A percentile compares a stretch with the other conserved stretches of the same genome.
phyloP scores from a whole-genome alignment of 306 rosid species.

The Cicer yamashitae region DNA sequence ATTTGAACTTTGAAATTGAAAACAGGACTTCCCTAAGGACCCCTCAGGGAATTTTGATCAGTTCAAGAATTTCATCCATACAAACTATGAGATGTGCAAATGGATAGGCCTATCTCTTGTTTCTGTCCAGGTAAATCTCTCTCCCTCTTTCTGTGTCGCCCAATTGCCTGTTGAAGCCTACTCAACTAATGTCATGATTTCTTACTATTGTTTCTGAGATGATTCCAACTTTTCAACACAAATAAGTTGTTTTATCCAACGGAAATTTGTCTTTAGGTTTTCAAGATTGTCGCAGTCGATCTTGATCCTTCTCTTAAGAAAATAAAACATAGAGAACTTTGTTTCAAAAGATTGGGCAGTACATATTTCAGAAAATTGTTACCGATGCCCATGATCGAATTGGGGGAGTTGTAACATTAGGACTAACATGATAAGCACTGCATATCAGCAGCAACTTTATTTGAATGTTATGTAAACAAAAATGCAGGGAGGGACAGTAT shows the following conservation, averaged over 20 bases:
- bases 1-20: constrained; percentile 38
- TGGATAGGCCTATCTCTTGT: constrained; percentile 72
- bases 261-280: constrained; percentile 20
- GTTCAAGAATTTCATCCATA: constrained; percentile 68
- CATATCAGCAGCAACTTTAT: constrained; percentile 7
- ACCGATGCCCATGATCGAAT: neutral
- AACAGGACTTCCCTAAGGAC: constrained; percentile 82
- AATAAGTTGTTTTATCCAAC: neutral
- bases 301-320: constrained; percentile 17
- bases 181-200: neutral
- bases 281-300: constrained; percentile 12
- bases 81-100: constrained; percentile 73
- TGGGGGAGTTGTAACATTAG: constrained; percentile 63
- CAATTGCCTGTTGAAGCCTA: constrained; percentile 9
- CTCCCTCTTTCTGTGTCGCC: constrained; percentile 23
- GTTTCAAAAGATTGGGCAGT: constrained; percentile 6
- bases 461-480: constrained; percentile 16
- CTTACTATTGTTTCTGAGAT: constrained; percentile 8
- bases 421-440: constrained; percentile 32
- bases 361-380: neutral
- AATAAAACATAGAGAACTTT: constrained; percentile 18
- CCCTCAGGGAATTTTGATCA: constrained; percentile 68
- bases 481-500: neutral
- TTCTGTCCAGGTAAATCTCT: constrained; percentile 64
- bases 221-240: constrained; percentile 19